A percentile compares a stretch with the other conserved stretches of the same genome.
Evolutionary conservation across 2,329 filamentous ascomycete genomes (phyloP).

Genomic region (Leptographium wingfieldii): DNA sequence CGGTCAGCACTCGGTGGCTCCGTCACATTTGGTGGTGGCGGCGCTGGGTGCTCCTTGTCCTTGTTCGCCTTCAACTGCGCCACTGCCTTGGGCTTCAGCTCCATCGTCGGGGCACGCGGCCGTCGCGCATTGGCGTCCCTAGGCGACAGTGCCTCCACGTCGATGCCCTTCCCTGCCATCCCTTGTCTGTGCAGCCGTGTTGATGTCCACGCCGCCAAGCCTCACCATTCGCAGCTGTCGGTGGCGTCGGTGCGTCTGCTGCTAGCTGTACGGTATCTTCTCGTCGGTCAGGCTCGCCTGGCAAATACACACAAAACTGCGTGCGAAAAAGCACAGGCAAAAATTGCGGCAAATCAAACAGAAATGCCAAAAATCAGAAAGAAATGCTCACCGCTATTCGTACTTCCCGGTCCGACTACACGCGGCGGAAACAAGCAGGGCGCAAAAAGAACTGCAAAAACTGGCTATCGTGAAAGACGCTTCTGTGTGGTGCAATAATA

Average conservation of each 20-base stretch:
- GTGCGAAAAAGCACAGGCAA: no score
- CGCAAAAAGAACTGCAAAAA: neutral
- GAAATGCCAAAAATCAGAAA: no score
- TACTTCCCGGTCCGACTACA: no score
- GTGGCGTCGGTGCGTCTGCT: neutral
- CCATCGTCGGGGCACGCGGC: slow-evolving; percentile 28
- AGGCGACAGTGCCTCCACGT: slow-evolving; percentile 52
- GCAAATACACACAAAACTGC: no score
- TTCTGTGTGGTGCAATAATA: neutral
- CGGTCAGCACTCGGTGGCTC: slow-evolving; percentile 58
- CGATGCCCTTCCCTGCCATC: slow-evolving; percentile 36
- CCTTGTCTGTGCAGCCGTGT: neutral
- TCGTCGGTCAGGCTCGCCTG: neutral
- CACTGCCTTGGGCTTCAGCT: slow-evolving; percentile 39
- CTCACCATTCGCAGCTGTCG: neutral
- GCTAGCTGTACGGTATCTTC: neutral
- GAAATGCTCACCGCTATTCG: no score
- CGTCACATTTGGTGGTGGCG: slow-evolving; percentile 45
- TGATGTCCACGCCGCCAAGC: neutral
- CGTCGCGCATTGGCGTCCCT: slow-evolving; percentile 51
- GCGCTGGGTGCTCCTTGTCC: slow-evolving; percentile 54
- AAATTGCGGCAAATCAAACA: no score
- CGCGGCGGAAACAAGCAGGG: neutral
- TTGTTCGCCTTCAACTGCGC: slow-evolving; percentile 43
- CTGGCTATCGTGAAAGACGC: neutral